These are phyloP conservation scores for Paecilomyces niveus DNA, from an alignment of 2,329 filamentous ascomycete species.

Conservation along the genomic window DNA sequence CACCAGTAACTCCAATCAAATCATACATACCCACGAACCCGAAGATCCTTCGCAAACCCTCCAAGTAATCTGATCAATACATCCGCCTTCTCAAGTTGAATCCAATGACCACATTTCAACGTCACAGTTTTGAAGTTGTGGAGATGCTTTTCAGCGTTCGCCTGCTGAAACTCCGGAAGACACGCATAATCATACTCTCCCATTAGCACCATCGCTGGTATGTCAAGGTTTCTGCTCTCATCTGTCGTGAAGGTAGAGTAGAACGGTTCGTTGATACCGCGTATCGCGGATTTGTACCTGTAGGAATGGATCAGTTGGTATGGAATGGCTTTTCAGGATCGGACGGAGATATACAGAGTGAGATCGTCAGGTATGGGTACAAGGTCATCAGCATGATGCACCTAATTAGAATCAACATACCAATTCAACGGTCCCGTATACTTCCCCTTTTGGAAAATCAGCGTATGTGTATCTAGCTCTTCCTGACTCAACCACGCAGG, in stretches of 20 bases:
- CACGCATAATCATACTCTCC: constrained; percentile 1
- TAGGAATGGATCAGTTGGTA: background rate
- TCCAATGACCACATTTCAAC: constrained; percentile 4
- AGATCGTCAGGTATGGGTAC: too few relatives aligned
- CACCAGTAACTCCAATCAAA: background rate
- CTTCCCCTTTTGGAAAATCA: constrained; percentile 2
- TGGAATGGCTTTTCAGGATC: background rate
- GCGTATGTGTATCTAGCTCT: constrained; percentile 1
- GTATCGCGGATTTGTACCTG: constrained; percentile 5
- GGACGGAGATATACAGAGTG: too few relatives aligned
- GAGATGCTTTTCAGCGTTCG: constrained; percentile 2
- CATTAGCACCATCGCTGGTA: constrained; percentile 1
- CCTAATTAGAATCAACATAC: background rate
- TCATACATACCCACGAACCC: background rate
- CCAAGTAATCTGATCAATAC: background rate
- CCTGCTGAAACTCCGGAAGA: constrained; percentile 1
- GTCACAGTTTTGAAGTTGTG: background rate
- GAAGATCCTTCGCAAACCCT: background rate
- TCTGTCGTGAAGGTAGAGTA: constrained; percentile 1
- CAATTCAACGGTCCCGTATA: constrained; percentile 6
- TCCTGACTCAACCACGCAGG: constrained; percentile 3
- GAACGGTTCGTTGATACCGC: background rate
- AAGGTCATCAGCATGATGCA: background rate
- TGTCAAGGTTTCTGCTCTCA: constrained; percentile 3
- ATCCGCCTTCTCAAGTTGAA: constrained; percentile 2